A percentile compares a stretch with the other conserved stretches of the same genome.
phyloP scores from a whole-genome alignment of 2,329 filamentous ascomycete genomes.

The Arthroderma sp. region DNA sequence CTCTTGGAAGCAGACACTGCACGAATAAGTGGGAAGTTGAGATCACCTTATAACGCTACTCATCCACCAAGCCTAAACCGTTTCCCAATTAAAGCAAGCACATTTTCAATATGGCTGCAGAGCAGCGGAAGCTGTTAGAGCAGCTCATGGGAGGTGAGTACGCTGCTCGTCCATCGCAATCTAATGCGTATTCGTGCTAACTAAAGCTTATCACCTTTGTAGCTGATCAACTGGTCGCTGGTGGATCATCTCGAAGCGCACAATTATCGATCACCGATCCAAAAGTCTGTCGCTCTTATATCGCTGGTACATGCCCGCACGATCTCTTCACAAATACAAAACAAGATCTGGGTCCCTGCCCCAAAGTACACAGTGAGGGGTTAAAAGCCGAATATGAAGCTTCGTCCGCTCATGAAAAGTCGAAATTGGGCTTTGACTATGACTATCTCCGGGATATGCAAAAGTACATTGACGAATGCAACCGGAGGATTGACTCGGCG shows the following conservation, averaged over 20 bases:
- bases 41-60: no score
- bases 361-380: constrained; percentile 75
- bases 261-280: constrained; percentile 81
- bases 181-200: constrained; percentile 11
- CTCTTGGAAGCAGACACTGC: no score
- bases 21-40: no score
- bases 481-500: constrained; percentile 78
- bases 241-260: constrained; percentile 56
- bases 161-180: neutral
- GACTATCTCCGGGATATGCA: constrained; percentile 94
- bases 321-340: constrained; percentile 99
- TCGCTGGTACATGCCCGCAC: constrained; percentile 88
- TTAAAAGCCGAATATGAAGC: constrained; percentile 80
- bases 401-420: constrained; percentile 56
- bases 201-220: constrained; percentile 10
- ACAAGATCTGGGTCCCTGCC: constrained; percentile 83
- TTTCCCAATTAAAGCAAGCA: no score
- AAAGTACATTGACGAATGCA: constrained; percentile 94
- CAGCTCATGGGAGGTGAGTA: constrained; percentile 56
- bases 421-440: constrained; percentile 79
- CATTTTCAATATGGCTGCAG: constrained; percentile 62
- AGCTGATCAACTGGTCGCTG: constrained; percentile 62
- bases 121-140: constrained; percentile 97
- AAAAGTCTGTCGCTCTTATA: constrained; percentile 88
- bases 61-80: no score